These are phyloP conservation scores for Sutorius eximius DNA, from an alignment of 1,284 basidiomycete species.

Conservation along the genomic window DNA sequence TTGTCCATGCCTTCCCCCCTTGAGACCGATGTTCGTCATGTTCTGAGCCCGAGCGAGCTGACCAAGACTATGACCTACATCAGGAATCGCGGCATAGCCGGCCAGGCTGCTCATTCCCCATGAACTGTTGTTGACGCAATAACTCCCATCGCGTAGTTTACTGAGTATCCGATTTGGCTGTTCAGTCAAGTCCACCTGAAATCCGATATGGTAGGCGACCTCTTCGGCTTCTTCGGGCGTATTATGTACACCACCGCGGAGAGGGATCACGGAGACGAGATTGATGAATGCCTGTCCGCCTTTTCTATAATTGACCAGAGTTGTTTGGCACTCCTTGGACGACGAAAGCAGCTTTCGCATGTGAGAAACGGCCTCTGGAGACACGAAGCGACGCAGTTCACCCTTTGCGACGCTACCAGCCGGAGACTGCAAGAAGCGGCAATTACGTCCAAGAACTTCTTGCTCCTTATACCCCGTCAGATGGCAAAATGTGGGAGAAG, in stretches of 20 bases:
- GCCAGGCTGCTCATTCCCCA: conserved; percentile 9
- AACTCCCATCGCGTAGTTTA: conserved; percentile 74
- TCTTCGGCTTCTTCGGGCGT: conserved; percentile 50
- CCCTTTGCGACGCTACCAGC: conserved; percentile 65
- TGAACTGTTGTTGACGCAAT: conserved; percentile 55
- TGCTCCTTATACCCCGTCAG: conserved; percentile 82
- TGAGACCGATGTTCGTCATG: conserved; percentile 22
- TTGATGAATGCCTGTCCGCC: conserved; percentile 87
- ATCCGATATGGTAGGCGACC: conserved; percentile 86
- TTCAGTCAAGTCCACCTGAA: conserved; percentile 87
- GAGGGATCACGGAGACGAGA: conserved; percentile 82
- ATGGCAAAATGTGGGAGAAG: conserved; percentile 74
- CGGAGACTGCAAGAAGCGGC: conserved; percentile 84
- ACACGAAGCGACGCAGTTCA: conserved; percentile 65
- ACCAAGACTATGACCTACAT: conserved; percentile 4
- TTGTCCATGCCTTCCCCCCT: conserved; percentile 37
- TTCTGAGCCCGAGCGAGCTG: conserved; percentile 18
- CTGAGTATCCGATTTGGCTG: conserved; percentile 84
- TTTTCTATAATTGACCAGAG: conserved; percentile 86
- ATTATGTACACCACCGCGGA: conserved; percentile 62
- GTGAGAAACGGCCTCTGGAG: conserved; percentile 66
- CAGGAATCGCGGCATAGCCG: not conserved
- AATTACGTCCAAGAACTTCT: conserved; percentile 88
- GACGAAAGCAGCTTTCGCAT: conserved; percentile 66
- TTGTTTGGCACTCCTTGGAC: conserved; percentile 86